A percentile compares a stretch with the other conserved stretches of the same genome.
These are phyloP conservation scores for Heliamphora pulchella DNA, from an alignment of 179 eudicot species.

Conservation along the genomic window DNA sequence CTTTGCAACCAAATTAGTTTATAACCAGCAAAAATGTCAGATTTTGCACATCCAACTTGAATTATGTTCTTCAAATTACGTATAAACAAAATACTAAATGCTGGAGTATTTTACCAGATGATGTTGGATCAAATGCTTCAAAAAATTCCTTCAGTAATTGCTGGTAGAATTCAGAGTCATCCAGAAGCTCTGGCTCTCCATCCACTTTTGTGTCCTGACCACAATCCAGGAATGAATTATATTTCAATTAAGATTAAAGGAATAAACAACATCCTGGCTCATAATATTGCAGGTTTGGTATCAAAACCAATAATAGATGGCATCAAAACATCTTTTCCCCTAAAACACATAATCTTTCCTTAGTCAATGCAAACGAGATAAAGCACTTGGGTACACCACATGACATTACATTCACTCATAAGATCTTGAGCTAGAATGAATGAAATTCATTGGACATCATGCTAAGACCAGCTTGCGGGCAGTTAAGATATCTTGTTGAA, in stretches of 20 bases:
- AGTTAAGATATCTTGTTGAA: background rate
- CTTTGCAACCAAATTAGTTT: background rate
- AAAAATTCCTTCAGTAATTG: conserved; percentile 84
- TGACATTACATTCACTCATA: background rate
- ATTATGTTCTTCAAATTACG: background rate
- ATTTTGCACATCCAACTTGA: background rate
- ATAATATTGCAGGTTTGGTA: background rate
- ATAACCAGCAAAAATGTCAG: background rate
- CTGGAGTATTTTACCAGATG: conserved; percentile 55
- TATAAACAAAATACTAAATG: background rate
- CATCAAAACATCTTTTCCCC: background rate
- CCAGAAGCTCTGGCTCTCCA: conserved; percentile 89
- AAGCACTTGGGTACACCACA: background rate
- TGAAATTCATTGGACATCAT: background rate
- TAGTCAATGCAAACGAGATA: background rate
- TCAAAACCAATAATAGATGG: too few relatives aligned
- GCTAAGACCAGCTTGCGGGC: background rate
- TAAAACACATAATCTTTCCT: background rate
- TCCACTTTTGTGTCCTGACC: conserved; percentile 34
- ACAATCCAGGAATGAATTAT: background rate
- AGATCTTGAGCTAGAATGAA: background rate
- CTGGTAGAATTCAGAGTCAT: conserved; percentile 87
- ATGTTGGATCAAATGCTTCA: conserved; percentile 57
- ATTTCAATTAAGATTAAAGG: background rate
- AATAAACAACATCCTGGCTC: background rate